These are phyloP conservation scores for Neurospora sp. DNA, from an alignment of 495 filamentous ascomycete genomes.

Conservation along the genomic window DNA sequence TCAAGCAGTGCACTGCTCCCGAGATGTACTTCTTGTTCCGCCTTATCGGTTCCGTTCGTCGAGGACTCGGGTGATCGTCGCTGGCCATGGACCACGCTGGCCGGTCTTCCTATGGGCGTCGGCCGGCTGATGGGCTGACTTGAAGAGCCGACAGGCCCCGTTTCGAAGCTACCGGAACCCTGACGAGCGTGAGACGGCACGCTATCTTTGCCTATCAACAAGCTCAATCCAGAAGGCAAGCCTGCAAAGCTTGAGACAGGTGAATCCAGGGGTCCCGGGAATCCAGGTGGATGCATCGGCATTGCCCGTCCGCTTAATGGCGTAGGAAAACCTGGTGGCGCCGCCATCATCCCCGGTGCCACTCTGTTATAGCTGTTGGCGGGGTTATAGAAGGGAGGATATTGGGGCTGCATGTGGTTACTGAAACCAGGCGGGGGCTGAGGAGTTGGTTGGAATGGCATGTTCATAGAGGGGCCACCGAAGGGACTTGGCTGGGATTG, in stretches of 20 bases:
- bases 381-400: constrained; percentile 8
- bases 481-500: constrained; percentile 30
- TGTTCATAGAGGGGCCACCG: constrained; percentile 23
- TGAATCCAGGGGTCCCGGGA: constrained; percentile 38
- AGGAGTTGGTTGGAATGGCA: constrained; percentile 26
- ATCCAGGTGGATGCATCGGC: constrained; percentile 50
- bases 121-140: constrained; percentile 66
- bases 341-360: constrained; percentile 40
- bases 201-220: constrained; percentile 23
- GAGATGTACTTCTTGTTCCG: constrained; percentile 65
- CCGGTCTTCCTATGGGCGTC: constrained; percentile 78
- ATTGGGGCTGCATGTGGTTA: constrained; percentile 16
- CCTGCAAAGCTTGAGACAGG: constrained; percentile 24
- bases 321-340: constrained; percentile 46
- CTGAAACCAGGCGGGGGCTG: constrained; percentile 30
- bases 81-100: constrained; percentile 51
- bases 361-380: constrained; percentile 31
- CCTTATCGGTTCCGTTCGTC: constrained; percentile 36
- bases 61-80: constrained; percentile 27
- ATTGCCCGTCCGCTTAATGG: constrained; percentile 56
- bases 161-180: constrained; percentile 35
- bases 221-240: constrained; percentile 21
- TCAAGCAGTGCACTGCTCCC: constrained; percentile 91
- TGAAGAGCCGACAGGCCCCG: constrained; percentile 18
- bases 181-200: constrained; percentile 35